Conservation (phyloP, 2,329 filamentous ascomycete genomes). For the Trichoderma aggressivum region DNA sequence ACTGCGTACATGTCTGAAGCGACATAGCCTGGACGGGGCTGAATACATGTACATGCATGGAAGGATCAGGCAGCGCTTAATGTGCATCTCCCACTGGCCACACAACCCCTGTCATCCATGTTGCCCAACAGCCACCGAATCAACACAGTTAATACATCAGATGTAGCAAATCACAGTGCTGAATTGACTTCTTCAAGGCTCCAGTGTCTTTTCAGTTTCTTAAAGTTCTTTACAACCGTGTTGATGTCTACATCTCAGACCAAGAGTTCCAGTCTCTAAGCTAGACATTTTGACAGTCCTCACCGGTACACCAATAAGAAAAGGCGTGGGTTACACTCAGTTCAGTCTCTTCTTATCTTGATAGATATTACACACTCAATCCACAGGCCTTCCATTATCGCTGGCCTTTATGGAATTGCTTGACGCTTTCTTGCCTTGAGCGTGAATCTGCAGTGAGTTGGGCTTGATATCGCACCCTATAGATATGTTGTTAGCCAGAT, state of each 20-base stretch:
- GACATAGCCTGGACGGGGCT: neutral
- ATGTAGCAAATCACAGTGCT: no score
- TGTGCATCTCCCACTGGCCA: neutral
- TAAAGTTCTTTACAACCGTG: no score
- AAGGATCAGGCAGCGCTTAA: neutral
- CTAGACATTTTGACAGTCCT: no score
- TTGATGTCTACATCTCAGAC: no score
- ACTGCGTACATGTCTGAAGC: neutral
- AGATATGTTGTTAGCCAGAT: neutral
- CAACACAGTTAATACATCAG: neutral
- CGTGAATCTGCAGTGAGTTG: neutral
- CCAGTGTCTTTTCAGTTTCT: no score
- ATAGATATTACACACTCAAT: no score
- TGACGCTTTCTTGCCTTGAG: neutral
- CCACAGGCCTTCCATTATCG: no score
- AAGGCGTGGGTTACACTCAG: no score
- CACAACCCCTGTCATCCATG: neutral
- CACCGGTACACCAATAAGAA: no score
- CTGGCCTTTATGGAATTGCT: neutral
- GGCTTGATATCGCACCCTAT: neutral
- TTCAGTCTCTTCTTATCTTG: no score
- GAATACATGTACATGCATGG: neutral
- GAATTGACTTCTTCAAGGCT: no score
- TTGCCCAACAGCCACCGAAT: neutral
- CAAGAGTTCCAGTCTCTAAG: no score